Evolutionary conservation across 106 monocot genomes (phyloP), one percentile per base, ranked within the genome.

Genomic region (Triglochin maritima): DNA sequence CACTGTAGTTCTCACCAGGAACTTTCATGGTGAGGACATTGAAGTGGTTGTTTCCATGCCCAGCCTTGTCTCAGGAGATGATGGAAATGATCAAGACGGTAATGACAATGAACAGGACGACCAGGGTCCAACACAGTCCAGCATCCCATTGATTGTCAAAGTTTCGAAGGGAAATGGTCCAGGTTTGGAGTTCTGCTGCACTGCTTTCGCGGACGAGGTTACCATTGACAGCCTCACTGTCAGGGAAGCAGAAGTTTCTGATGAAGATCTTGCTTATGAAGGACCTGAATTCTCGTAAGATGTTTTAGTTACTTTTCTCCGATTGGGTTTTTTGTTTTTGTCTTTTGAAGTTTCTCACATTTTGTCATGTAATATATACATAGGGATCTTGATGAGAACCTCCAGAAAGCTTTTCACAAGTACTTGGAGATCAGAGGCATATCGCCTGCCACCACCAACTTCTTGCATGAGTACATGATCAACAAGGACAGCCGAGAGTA

Each of bases 401-500:
- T 90, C 49, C 90, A 90, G 77, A 86, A 84, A 54, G 79, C 82
- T 49, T 84, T 86, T 14, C 72, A 80, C 75, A 81, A 83, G 71
- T 86, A 90, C 44, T 61, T 90, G 65, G 84, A 86, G 54, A 63
- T 79, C 17, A 81, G 90, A 64, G 86, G 86, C 67, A 73, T 90
- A 59, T 75, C 83, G 4, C 62, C 83, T 9, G 69, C 70, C 46
- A 81, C 69, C 0, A 84, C 80, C 13, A 78, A 79, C 64, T 90
- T 81, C 72, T 75, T 90, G 76, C 89, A 86, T 49, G 86, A 83
- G 69, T 90, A 84, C 78, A 90, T 86, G 90, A 75, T 86, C 50
- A 84, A 90, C 81, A 90, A 90, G 75, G 90, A 90, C 51, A 81
- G 81, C 59, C 76, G 75, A 6, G 90, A 90, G 57, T 90, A 84